Base-by-base conservation (phyloP, 2,329 filamentous ascomycete species). In the Delphinella strobiligena region DNA sequence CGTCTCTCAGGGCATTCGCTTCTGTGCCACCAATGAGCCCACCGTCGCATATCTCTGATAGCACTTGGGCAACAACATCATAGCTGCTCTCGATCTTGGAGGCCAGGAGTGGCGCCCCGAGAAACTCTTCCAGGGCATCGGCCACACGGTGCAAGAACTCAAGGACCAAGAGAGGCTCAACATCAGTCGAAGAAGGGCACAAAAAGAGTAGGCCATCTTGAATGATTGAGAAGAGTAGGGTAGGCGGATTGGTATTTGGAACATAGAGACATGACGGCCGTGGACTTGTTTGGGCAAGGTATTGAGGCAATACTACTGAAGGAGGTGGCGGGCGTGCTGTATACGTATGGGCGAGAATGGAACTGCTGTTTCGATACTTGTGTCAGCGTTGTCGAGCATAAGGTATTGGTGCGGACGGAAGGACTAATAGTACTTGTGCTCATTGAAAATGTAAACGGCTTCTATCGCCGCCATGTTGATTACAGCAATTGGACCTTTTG, bases 41-140 rank as follows among this genome's bases (percentile, higher is more conserved):
- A 31, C 80, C 85, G 68, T 98, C 91, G 58, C 91, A 95, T 82
- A 98, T 93, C 63, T 98, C 91, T 45, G 80, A 85, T 43, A 96
- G 70, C 18, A 98, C 66, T 63, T 98, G 91, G 14, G 88, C 88
- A 24, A 93, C 82, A 19, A 96, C 80, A 74, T 96, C 85, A 62
- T 96, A 96, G 61, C 78, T 87, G 49, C 70, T 74, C 61, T 95
- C 87, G 48, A 98, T 81, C 66, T 91, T 94, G 55, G 74, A 75
- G 15, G 87, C 80, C 42, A 95, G 67, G 36, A 98, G 64, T 11
- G 91, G 91, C 34, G 85, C 79, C 43, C 89, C 88, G 5, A 98
- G 71, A 57, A 95, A 96, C 55, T 95, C 89, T 63, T 96, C 89
- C 24, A 98, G 74, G 10, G 83, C 80, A 68, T 98, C 91, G 54